Percentiles rank a stretch among this genome's conserved stretches.
Evolutionary conservation across 2,329 filamentous ascomycete genomes (phyloP).

Genomic region (Apiospora rasikravindrae): DNA sequence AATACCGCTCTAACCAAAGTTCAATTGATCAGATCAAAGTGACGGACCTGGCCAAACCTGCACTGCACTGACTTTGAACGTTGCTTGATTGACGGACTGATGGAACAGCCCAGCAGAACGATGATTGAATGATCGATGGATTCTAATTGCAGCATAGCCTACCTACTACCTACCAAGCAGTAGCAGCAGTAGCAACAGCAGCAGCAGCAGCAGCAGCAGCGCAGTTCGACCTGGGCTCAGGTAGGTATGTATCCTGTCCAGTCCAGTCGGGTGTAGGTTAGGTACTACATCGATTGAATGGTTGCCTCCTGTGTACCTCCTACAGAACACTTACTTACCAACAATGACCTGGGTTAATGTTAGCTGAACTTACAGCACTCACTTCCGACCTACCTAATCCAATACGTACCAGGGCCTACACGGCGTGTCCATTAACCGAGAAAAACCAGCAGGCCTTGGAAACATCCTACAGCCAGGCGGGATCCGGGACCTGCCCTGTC

Average conservation of each 20-base stretch:
- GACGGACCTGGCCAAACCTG: slow-evolving; percentile 3
- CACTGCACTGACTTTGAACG: not conserved
- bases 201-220: not conserved
- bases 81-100: not conserved
- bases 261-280: not conserved
- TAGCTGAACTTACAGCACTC: not conserved
- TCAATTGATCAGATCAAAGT: not conserved
- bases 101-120: not conserved
- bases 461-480: slow-evolving; percentile 8
- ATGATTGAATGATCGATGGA: not conserved
- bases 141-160: not conserved
- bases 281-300: too few species aligned
- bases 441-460: slow-evolving; percentile 10
- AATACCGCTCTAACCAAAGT: slow-evolving; percentile 3
- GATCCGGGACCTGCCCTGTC: slow-evolving; percentile 1
- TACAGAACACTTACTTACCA: too few species aligned
- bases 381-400: not conserved
- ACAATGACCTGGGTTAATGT: not conserved
- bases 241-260: not conserved
- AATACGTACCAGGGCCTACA: not conserved
- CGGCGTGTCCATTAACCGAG: slow-evolving; percentile 1
- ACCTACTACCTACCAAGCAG: not conserved
- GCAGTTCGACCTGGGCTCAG: not conserved
- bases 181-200: not conserved
- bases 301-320: too few species aligned